Evolutionary conservation across 2,329 filamentous ascomycete species (phyloP).

Genomic region (Stagonosporopsis vannaccii): DNA sequence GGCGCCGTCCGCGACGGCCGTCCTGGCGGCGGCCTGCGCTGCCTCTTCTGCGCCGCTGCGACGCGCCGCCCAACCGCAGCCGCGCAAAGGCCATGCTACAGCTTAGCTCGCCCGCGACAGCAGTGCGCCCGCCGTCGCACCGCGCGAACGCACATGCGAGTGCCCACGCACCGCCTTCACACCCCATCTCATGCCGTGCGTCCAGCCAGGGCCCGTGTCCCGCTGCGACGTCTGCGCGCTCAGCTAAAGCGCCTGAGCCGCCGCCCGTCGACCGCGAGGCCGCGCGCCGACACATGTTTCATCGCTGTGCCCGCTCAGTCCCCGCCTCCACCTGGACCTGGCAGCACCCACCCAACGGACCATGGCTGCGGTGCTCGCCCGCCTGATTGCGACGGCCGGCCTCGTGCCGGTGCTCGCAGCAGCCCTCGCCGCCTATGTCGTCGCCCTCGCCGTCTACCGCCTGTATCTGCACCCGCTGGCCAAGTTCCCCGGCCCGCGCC

Average conservation of each 20-base stretch:
- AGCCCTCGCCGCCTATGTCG: conserved; percentile 24
- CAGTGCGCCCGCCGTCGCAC: background rate
- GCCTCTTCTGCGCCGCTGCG: background rate
- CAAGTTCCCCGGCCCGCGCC: conserved; percentile 54
- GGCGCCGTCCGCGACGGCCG: background rate
- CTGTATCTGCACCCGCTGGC: conserved; percentile 55
- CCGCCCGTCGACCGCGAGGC: background rate
- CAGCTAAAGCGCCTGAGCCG: background rate
- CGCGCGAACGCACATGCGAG: conserved; percentile 1
- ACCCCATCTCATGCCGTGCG: background rate
- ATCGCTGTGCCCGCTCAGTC: conserved; percentile 8
- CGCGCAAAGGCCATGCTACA: background rate
- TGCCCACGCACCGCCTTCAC: background rate
- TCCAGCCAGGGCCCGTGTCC: background rate
- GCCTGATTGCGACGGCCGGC: conserved; percentile 17
- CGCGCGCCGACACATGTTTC: conserved; percentile 13
- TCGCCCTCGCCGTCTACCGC: conserved; percentile 45
- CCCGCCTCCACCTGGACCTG: conserved; percentile 5
- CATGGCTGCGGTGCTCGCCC: conserved; percentile 14
- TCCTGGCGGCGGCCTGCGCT: no score
- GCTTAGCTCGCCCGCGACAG: background rate
- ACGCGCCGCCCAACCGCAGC: background rate
- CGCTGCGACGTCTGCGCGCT: background rate
- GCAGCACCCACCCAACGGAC: background rate
- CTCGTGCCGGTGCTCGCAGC: conserved; percentile 18